A percentile compares a stretch with the other conserved stretches of the same genome.
Evolutionary conservation across 306 rosid species (phyloP).

Genomic region (Mimosa bimucronata): DNA sequence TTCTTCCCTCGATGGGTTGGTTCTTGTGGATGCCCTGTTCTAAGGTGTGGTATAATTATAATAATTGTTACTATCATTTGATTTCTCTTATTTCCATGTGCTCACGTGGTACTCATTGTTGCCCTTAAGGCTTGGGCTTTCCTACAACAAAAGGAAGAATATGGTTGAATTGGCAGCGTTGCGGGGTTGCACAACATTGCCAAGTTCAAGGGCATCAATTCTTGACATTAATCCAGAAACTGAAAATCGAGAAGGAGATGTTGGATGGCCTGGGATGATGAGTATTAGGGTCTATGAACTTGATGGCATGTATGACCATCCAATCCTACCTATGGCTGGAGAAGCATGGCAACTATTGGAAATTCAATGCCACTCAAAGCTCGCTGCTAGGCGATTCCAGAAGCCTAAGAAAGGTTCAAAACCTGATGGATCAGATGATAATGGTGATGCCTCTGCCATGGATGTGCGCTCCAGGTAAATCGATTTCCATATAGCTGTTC

Average conservation of each 20-base stretch:
- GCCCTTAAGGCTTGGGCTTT: constrained; percentile 81
- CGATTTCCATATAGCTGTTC: constrained; percentile 4
- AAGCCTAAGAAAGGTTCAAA: constrained; percentile 86
- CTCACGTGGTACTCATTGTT: constrained; percentile 42
- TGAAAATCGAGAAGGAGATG: constrained; percentile 79
- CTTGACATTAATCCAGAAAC: constrained; percentile 62
- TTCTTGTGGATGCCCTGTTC: constrained; percentile 87
- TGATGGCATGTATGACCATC: constrained; percentile 98
- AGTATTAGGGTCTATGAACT: constrained; percentile 93
- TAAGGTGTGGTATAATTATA: constrained; percentile 60
- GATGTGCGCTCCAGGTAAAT: constrained; percentile 82
- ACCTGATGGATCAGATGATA: constrained; percentile 93
- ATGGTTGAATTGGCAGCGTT: constrained; percentile 94
- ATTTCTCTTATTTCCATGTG: constrained; percentile 37
- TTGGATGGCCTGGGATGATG: constrained; percentile 99
- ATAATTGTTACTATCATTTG: constrained; percentile 28
- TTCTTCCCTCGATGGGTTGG: constrained; percentile 98
- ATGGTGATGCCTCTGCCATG: constrained; percentile 74
- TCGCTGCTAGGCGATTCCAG: constrained; percentile 91
- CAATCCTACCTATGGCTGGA: constrained; percentile 94
- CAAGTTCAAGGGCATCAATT: constrained; percentile 58
- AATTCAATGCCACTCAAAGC: constrained; percentile 91
- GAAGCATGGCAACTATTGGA: constrained; percentile 91
- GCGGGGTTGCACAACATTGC: constrained; percentile 79
- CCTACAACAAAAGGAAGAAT: constrained; percentile 91